Percentiles rank a stretch among this genome's conserved stretches.
These are phyloP conservation scores for Boletus semigastroideus DNA, from an alignment of 1,284 basidiomycete genomes.

Conservation along the genomic window DNA sequence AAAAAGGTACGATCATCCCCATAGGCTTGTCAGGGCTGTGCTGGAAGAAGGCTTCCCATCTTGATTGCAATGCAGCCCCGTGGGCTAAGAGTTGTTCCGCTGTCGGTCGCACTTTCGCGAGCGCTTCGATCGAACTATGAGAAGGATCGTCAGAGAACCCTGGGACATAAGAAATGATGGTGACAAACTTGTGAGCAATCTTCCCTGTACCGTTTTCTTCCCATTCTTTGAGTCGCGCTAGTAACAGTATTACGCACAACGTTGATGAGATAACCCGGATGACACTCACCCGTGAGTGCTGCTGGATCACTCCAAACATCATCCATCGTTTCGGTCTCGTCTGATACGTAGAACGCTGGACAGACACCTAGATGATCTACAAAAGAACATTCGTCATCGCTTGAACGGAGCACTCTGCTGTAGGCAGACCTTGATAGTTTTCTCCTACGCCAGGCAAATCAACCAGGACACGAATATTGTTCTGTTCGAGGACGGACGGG, in stretches of 20 bases:
- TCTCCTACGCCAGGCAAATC: constrained; percentile 60
- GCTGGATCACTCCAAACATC: constrained; percentile 39
- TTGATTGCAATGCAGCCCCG: constrained; percentile 35
- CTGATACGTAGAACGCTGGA: constrained; percentile 37
- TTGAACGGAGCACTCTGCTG: neutral
- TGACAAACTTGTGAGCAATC: constrained; percentile 49
- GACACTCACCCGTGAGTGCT: constrained; percentile 32
- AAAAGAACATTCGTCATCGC: neutral
- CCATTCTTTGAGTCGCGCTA: constrained; percentile 46
- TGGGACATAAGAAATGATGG: neutral
- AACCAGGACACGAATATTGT: constrained; percentile 40
- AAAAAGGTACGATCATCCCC: constrained; percentile 10
- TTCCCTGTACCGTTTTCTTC: constrained; percentile 43
- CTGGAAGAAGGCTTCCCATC: constrained; percentile 41
- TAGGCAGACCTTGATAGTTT: constrained; percentile 45
- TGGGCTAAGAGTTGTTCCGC: constrained; percentile 36
- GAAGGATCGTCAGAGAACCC: neutral
- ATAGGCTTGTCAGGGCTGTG: constrained; percentile 25
- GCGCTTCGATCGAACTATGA: constrained; percentile 38
- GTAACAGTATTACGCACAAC: neutral
- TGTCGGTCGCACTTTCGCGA: constrained; percentile 41
- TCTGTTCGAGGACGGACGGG: constrained; percentile 38
- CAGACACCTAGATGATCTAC: constrained; percentile 45
- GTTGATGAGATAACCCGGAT: neutral
- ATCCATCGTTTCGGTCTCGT: constrained; percentile 46